Conservation (phyloP, 371 early-diverging fungal genomes). For the Mucor velutinosus region DNA sequence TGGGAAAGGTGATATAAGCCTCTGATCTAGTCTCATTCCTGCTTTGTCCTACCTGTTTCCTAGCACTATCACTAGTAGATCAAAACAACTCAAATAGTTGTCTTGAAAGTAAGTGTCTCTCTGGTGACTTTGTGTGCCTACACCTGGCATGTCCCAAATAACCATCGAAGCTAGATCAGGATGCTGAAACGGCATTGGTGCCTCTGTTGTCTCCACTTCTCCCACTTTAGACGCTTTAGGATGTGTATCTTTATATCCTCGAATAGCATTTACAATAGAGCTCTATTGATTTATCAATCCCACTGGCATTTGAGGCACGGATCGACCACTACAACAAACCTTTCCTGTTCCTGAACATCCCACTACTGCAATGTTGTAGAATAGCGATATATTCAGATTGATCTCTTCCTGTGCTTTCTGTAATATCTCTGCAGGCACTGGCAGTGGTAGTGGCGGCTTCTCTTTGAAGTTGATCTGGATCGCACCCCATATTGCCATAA, state of each 20-base stretch:
- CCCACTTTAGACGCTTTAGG: constrained; percentile 39
- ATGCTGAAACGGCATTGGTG: constrained; percentile 42
- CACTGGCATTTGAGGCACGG: not conserved
- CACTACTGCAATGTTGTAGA: constrained; percentile 50
- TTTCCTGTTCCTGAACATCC: constrained; percentile 52
- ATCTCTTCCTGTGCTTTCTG: constrained; percentile 33
- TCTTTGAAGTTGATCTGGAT: constrained; percentile 46
- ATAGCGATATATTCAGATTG: constrained; percentile 37
- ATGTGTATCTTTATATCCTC: constrained; percentile 43
- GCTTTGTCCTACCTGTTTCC: constrained; percentile 39
- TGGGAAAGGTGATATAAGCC: not conserved
- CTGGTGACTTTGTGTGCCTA: constrained; percentile 42
- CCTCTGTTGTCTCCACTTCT: constrained; percentile 43
- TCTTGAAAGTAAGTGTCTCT: constrained; percentile 51
- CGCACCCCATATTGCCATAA: constrained; percentile 46
- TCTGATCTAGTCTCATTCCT: not conserved
- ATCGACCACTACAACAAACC: constrained; percentile 14
- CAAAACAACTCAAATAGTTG: constrained; percentile 51
- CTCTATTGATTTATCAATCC: constrained; percentile 24
- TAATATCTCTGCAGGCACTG: constrained; percentile 31
- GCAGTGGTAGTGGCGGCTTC: constrained; percentile 32
- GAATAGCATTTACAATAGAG: constrained; percentile 49
- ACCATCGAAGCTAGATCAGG: constrained; percentile 46
- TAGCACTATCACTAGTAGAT: constrained; percentile 48
- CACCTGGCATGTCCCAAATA: constrained; percentile 58